Conservation (phyloP, 495 filamentous ascomycete genomes). For the Geoglossum glabrum region DNA sequence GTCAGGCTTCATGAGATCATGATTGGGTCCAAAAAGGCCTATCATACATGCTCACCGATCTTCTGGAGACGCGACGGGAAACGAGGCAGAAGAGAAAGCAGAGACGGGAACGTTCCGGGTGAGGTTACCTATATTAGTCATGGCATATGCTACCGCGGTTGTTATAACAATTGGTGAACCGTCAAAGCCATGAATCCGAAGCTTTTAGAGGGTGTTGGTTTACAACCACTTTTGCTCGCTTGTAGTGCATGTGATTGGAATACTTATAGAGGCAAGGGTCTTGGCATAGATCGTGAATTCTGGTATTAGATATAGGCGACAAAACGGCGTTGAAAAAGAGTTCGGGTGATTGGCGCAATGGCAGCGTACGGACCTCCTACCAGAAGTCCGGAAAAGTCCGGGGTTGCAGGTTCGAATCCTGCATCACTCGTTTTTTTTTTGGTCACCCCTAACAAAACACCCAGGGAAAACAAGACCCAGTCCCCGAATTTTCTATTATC, state of each 20-base stretch:
- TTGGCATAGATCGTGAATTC: too few relatives aligned
- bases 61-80: neutral
- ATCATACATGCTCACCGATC: constrained; percentile 6
- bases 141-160: constrained; percentile 26
- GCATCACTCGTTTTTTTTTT: constrained; percentile 1
- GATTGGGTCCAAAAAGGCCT: constrained; percentile 11
- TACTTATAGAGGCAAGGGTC: too few relatives aligned
- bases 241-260: too few relatives aligned
- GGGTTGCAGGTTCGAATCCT: constrained; percentile 1
- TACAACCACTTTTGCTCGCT: too few relatives aligned
- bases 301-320: neutral
- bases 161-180: constrained; percentile 13
- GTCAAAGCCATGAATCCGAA: neutral
- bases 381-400: neutral
- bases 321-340: neutral
- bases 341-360: constrained; percentile 2
- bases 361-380: neutral
- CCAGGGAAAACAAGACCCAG: neutral
- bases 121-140: constrained; percentile 27
- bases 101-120: neutral
- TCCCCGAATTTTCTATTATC: too few relatives aligned
- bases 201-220: neutral
- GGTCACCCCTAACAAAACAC: neutral
- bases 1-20: constrained; percentile 27
- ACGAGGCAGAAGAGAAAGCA: neutral